These are phyloP conservation scores for Paecilomyces dactylethromorphus DNA, from an alignment of 2,329 filamentous ascomycete species.

Conservation along the genomic window DNA sequence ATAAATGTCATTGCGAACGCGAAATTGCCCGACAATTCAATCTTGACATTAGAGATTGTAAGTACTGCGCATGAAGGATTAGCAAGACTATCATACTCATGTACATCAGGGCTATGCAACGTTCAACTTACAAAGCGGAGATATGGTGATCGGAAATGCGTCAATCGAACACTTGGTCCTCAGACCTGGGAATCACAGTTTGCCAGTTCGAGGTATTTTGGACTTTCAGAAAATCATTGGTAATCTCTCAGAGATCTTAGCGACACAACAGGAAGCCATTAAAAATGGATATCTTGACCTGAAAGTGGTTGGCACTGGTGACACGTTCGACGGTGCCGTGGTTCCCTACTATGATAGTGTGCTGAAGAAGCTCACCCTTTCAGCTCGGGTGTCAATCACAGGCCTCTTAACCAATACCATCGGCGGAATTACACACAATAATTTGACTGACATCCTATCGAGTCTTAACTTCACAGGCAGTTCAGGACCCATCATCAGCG, in stretches of 20 bases:
- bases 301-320: conserved; percentile 18
- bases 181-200: conserved; percentile 46
- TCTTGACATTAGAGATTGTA: conserved; percentile 47
- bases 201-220: conserved; percentile 43
- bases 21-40: conserved; percentile 52
- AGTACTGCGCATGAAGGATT: background rate
- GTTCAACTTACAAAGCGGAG: conserved; percentile 44
- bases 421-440: conserved; percentile 3
- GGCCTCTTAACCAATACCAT: conserved; percentile 23
- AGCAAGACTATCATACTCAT: background rate
- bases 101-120: conserved; percentile 44
- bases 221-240: conserved; percentile 36
- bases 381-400: conserved; percentile 20
- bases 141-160: conserved; percentile 43
- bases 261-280: conserved; percentile 17
- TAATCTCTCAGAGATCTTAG: conserved; percentile 19
- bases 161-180: conserved; percentile 46
- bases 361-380: conserved; percentile 23
- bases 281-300: conserved; percentile 21
- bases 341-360: conserved; percentile 29
- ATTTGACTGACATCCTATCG: background rate
- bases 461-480: background rate
- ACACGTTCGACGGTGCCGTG: conserved; percentile 21
- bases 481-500: background rate
- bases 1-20: conserved; percentile 50